These are phyloP conservation scores for Apophysomyces sp. DNA, from an alignment of 371 early-diverging fungal species.

Conservation along the genomic window DNA sequence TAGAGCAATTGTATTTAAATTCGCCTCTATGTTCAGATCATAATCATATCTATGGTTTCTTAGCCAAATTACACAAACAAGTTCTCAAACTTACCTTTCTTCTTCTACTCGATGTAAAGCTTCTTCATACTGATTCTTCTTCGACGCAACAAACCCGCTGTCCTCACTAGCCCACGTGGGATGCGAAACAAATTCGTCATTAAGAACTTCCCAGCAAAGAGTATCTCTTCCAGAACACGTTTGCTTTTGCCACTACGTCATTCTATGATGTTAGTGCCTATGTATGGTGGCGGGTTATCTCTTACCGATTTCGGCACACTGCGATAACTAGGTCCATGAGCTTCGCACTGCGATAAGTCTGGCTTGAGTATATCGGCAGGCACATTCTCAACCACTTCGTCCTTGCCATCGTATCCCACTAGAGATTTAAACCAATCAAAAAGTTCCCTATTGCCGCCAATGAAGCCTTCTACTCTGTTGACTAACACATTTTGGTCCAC, in stretches of 20 bases:
- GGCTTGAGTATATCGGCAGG: slow-evolving; percentile 42
- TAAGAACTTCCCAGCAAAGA: slow-evolving; percentile 92
- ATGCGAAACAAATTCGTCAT: slow-evolving; percentile 94
- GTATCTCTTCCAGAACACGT: slow-evolving; percentile 91
- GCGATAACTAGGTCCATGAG: slow-evolving; percentile 69
- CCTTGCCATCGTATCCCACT: slow-evolving; percentile 81
- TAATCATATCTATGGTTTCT: slow-evolving; percentile 79
- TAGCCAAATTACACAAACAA: not conserved
- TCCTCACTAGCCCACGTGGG: slow-evolving; percentile 97
- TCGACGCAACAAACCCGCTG: slow-evolving; percentile 88
- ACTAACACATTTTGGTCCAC: slow-evolving; percentile 83
- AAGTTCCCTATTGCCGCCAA: slow-evolving; percentile 70
- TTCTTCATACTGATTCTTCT: slow-evolving; percentile 96
- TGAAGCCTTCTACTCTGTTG: slow-evolving; percentile 79
- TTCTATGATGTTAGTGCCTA: not conserved
- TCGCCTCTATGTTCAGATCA: slow-evolving; percentile 96
- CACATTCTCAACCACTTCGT: slow-evolving; percentile 43
- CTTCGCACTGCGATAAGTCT: slow-evolving; percentile 44
- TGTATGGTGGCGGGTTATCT: not conserved
- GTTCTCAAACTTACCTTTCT: slow-evolving; percentile 63
- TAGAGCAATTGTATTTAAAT: slow-evolving; percentile 85
- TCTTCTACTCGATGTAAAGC: slow-evolving; percentile 96
- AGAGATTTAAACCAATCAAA: slow-evolving; percentile 91
- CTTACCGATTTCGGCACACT: slow-evolving; percentile 64
- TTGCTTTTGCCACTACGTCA: slow-evolving; percentile 29